Conservation (phyloP, 2,329 filamentous ascomycete species). For the Claviceps capensis region DNA sequence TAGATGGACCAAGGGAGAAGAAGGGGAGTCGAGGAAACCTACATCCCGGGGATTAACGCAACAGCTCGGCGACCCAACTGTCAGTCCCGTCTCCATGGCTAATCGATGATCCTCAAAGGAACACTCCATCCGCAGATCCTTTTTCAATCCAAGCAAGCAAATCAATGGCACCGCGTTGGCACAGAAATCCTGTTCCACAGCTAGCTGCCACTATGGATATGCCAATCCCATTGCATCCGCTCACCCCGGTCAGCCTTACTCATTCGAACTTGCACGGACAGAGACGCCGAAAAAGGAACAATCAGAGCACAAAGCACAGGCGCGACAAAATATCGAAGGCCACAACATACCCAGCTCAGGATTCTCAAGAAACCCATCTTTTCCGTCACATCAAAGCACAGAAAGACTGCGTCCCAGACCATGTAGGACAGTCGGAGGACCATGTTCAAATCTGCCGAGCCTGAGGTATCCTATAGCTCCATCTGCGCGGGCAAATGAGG, state of each 20-base stretch:
- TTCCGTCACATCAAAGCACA: conserved; percentile 25
- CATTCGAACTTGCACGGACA: background rate
- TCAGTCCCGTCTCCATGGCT: conserved; percentile 1
- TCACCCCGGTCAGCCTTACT: background rate
- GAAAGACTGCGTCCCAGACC: conserved; percentile 23
- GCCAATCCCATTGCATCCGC: background rate
- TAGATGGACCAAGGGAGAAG: background rate
- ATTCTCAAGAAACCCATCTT: conserved; percentile 20
- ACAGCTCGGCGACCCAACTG: conserved; percentile 11
- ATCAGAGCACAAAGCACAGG: background rate
- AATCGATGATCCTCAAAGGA: conserved; percentile 5
- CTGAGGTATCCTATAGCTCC: conserved; percentile 28
- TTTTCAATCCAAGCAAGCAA: conserved; percentile 23
- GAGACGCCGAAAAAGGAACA: background rate
- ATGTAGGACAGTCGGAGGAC: conserved; percentile 22
- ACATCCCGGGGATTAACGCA: conserved; percentile 19
- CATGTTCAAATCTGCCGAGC: conserved; percentile 22
- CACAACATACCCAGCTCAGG: conserved; percentile 20
- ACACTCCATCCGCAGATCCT: conserved; percentile 13
- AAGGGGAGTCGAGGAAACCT: background rate
- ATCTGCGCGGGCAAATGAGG: conserved; percentile 14
- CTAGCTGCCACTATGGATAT: conserved; percentile 13
- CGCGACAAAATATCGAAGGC: background rate
- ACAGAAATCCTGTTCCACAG: background rate
- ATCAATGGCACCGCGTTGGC: conserved; percentile 12